phyloP scores from a whole-genome alignment of 495 filamentous ascomycete genomes.

The Penicillium flavigenum region DNA sequence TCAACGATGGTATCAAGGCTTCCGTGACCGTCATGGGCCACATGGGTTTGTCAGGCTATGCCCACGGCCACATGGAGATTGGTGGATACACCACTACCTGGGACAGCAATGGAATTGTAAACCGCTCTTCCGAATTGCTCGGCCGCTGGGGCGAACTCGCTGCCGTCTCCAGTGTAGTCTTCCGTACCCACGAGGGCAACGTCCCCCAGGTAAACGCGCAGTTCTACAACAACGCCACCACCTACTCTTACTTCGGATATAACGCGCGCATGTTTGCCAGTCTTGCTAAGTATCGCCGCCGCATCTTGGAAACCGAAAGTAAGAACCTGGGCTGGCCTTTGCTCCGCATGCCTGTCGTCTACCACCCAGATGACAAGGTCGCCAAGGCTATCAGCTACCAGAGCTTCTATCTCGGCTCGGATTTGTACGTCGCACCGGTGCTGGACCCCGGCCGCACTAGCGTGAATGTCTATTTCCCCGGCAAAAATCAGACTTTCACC shows the following conservation, averaged over 20 bases:
- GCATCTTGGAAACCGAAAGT: conserved; percentile 28
- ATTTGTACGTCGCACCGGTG: conserved; percentile 28
- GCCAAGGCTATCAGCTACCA: conserved; percentile 28
- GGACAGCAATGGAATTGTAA: conserved; percentile 21
- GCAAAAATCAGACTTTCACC: conserved; percentile 18
- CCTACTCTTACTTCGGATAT: conserved; percentile 25
- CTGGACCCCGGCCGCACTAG: conserved; percentile 19
- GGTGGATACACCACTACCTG: conserved; percentile 29
- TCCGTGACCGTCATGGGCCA: conserved; percentile 28
- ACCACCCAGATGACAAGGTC: conserved; percentile 22
- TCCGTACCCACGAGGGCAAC: conserved; percentile 31
- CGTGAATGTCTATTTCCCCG: conserved; percentile 28
- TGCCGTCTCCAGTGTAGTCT: conserved; percentile 24
- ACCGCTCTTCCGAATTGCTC: conserved; percentile 26
- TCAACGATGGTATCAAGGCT: conserved; percentile 32
- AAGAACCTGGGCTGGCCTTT: conserved; percentile 26
- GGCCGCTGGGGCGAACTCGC: conserved; percentile 29
- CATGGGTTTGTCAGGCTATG: conserved; percentile 30
- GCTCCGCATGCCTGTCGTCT: conserved; percentile 29
- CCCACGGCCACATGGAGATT: conserved; percentile 26
- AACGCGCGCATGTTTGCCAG: conserved; percentile 30
- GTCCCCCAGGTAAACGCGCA: conserved; percentile 25
- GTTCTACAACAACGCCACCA: conserved; percentile 27
- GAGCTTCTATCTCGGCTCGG: conserved; percentile 28
- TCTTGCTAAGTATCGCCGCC: conserved; percentile 22